A percentile compares a stretch with the other conserved stretches of the same genome.
Evolutionary conservation across 768 basidiomycete species (phyloP).

Genomic region (Neoboletus subvelutipes): DNA sequence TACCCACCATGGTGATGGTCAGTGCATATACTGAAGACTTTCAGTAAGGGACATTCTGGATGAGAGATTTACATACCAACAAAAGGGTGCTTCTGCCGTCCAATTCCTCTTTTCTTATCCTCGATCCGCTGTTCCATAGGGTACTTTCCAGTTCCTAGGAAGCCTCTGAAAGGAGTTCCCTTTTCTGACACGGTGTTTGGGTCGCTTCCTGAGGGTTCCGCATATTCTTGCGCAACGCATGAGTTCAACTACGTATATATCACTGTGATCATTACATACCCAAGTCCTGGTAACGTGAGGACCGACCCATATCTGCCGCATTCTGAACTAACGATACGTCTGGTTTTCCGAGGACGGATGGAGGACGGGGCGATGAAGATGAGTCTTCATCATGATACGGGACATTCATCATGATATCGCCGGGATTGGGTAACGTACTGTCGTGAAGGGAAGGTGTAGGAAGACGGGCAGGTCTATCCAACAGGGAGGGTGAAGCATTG

Average conservation of each 20-base stretch:
- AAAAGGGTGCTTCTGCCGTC: conserved; percentile 76
- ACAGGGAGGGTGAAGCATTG: conserved; percentile 14
- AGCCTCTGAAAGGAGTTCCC: conserved; percentile 38
- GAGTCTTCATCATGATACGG: conserved; percentile 27
- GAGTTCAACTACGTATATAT: not conserved
- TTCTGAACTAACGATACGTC: conserved; percentile 46
- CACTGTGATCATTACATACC: conserved; percentile 35
- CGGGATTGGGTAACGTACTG: not conserved
- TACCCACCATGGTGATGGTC: conserved; percentile 63
- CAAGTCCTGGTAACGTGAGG: conserved; percentile 49
- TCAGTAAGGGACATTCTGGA: not conserved
- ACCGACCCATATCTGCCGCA: conserved; percentile 41
- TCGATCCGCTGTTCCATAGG: conserved; percentile 82
- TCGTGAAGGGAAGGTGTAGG: conserved; percentile 18
- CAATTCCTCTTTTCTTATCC: conserved; percentile 82
- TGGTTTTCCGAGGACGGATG: conserved; percentile 19
- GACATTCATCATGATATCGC: conserved; percentile 4
- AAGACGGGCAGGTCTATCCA: conserved; percentile 12
- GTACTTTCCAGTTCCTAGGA: conserved; percentile 51
- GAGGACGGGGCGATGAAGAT: conserved; percentile 10
- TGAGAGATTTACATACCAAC: conserved; percentile 51
- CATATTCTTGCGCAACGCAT: conserved; percentile 56
- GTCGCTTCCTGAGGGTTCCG: conserved; percentile 45
- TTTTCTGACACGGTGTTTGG: conserved; percentile 39
- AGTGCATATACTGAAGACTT: conserved; percentile 54